These are phyloP conservation scores for Apostasia ramifera DNA, from an alignment of 106 monocot species.

Conservation along the genomic window DNA sequence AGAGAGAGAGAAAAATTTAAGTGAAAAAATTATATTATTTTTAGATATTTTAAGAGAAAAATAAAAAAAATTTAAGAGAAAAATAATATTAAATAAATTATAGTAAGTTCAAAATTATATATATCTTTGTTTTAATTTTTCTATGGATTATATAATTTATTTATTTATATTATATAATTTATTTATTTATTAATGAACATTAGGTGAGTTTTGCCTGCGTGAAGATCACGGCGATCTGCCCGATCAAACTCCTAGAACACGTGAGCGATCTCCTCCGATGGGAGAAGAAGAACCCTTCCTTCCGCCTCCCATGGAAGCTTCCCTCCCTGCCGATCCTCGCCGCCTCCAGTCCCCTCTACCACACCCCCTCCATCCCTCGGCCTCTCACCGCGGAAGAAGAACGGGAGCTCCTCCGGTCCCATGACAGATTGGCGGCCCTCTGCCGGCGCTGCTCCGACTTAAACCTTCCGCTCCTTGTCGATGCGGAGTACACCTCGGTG, in stretches of 20 bases:
- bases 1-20: too few relatives aligned
- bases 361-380: constrained; percentile 40
- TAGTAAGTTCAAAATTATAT: too few relatives aligned
- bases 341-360: constrained; percentile 58
- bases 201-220: constrained; percentile 83
- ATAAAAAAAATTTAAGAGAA: not conserved
- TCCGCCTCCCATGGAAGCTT: constrained; percentile 53
- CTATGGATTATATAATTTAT: not conserved
- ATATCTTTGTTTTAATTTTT: not conserved
- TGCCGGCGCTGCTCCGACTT: constrained; percentile 38
- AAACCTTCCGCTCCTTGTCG: constrained; percentile 63
- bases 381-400: constrained; percentile 48
- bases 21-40: too few relatives aligned
- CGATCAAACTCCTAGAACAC: constrained; percentile 68
- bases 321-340: constrained; percentile 52
- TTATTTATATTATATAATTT: not conserved
- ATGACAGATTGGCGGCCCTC: constrained; percentile 38
- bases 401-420: constrained; percentile 38
- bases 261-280: constrained; percentile 70
- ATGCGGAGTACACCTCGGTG: constrained; percentile 93
- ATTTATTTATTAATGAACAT: not conserved
- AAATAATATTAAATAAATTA: not conserved
- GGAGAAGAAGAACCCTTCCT: constrained; percentile 44
- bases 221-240: constrained; percentile 88
- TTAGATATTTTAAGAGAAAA: too few relatives aligned